Conservation (phyloP, 345 rosid genomes). For the Clarkia xantiana region DNA sequence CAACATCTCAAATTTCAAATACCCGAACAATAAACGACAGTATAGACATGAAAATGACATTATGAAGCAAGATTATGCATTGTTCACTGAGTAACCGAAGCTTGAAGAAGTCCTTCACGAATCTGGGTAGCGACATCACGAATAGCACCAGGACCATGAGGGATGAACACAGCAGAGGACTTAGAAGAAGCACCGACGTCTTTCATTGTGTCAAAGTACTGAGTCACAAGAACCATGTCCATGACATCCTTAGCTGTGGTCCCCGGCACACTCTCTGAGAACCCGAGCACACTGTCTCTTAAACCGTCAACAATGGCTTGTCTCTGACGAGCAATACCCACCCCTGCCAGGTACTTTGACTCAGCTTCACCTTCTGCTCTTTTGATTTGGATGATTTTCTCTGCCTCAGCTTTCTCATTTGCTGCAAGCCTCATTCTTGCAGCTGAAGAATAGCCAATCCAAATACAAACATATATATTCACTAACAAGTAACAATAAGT, state of each 20-base stretch:
- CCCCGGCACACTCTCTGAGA: constrained; percentile 21
- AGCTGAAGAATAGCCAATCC: constrained; percentile 11
- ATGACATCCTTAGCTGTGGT: constrained; percentile 28
- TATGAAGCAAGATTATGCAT: no score
- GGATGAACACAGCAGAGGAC: constrained; percentile 24
- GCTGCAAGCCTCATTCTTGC: constrained; percentile 27
- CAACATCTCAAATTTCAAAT: no score
- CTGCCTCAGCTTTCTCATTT: constrained; percentile 25
- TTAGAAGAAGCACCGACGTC: constrained; percentile 27
- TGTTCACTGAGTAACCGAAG: constrained; percentile 9
- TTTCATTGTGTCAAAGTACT: constrained; percentile 26
- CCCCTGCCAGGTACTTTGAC: constrained; percentile 23
- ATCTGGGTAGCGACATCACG: constrained; percentile 27
- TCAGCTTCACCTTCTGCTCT: constrained; percentile 30
- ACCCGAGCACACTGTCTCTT: constrained; percentile 25
- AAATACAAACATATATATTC: background rate
- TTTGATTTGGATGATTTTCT: constrained; percentile 24
- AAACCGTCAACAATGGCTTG: constrained; percentile 30
- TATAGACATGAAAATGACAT: no score
- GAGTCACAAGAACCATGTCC: constrained; percentile 27
- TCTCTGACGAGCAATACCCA: constrained; percentile 24
- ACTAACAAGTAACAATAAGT: background rate
- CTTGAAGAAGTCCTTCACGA: constrained; percentile 26
- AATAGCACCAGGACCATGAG: constrained; percentile 29
- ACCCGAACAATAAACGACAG: no score